Base-by-base conservation (phyloP, 495 filamentous ascomycete species). In the Aspergillus nanangensis region DNA sequence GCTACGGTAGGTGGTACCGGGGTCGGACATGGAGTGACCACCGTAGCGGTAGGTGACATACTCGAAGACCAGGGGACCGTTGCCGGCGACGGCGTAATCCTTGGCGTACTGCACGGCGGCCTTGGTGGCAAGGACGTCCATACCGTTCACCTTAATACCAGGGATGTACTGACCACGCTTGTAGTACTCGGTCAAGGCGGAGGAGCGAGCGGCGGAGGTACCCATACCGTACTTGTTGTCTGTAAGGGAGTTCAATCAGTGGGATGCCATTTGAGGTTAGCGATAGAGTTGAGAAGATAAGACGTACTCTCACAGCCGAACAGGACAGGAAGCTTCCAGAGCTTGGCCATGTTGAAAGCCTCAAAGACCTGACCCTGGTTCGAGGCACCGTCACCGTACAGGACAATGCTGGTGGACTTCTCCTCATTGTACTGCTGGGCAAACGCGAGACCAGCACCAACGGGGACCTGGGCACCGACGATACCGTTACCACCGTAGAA, bases 171-270 rank as follows among this genome's bases (percentile, higher is more conserved):
- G 93, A 51, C 93, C 93, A 72, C 93, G 94, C 82, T 97, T 96
- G 84, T 98, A 98, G 86, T 98, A 98, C 68, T 98, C 94, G 62
- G 93, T 96, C 55, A 96, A 72, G 52, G 93, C 93, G 51, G 92
- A 87, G 53, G 93, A 86, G 57, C 93, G 90, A 63, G 87, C 86
- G 50, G 93, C 93, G 44, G 93, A 88, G 41, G 93, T 98, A 70
- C 94, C 93, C 93, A 98, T 98, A 67, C 93, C 93, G 72, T 98
- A 98, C 75, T 98, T 97, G 84, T 98, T 98, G 80, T 98, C 92
- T 97, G 47, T 11, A 41, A 24, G 1, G 9, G 1, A 13, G 23
- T 27, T 24, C 27, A 2, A 36, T 59, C 48, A 57, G 58, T 63
- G 53, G 56, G 10, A 7, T 29, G 11, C 9, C 11, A 0, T 23